A percentile compares a stretch with the other conserved stretches of the same genome.
phyloP scores from a whole-genome alignment of 2,329 filamentous ascomycete species.

The Ophiostoma fasciatum region DNA sequence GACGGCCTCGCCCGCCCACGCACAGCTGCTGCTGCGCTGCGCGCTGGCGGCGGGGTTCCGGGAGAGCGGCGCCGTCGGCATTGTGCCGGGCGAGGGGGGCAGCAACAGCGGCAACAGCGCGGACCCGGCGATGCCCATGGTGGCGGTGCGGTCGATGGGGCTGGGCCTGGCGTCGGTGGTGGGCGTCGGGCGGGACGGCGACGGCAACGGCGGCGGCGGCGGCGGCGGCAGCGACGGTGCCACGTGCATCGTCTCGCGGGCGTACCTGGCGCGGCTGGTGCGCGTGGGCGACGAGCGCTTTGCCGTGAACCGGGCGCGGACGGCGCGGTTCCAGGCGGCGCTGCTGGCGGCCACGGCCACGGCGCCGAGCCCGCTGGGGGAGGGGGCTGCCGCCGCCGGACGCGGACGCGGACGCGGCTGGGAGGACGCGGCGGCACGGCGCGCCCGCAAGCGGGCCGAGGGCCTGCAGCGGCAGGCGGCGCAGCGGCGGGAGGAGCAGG shows the following conservation, averaged over 20 bases:
- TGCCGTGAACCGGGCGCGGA: slow-evolving; percentile 50
- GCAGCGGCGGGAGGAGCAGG: no score
- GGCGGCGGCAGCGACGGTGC: slow-evolving; percentile 8
- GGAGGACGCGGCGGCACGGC: slow-evolving; percentile 38
- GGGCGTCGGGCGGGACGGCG: slow-evolving; percentile 30
- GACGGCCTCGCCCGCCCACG: slow-evolving; percentile 57
- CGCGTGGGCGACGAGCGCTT: slow-evolving; percentile 63
- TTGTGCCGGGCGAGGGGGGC: slow-evolving; percentile 21
- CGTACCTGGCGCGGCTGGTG: slow-evolving; percentile 54
- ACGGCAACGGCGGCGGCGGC: slow-evolving; percentile 18
- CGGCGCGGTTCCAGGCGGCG: slow-evolving; percentile 44
- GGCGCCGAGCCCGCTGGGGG: slow-evolving; percentile 14
- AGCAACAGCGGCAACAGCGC: slow-evolving; percentile 12
- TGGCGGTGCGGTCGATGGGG: slow-evolving; percentile 74
- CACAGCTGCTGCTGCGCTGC: slow-evolving; percentile 60
- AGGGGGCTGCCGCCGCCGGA: background rate
- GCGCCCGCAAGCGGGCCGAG: slow-evolving; percentile 41
- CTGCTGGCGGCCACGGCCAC: slow-evolving; percentile 23
- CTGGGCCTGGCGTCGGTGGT: slow-evolving; percentile 71
- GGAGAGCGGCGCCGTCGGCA: slow-evolving; percentile 70
- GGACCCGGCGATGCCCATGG: slow-evolving; percentile 45
- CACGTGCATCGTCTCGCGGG: slow-evolving; percentile 42
- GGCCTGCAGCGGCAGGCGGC: slow-evolving; percentile 26
- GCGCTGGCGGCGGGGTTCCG: slow-evolving; percentile 75
- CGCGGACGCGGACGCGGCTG: slow-evolving; percentile 26